Percentiles rank a stretch among this genome's conserved stretches.
Conservation (phyloP, 2,329 filamentous ascomycete genomes). For the Alternaria brassicicola region DNA sequence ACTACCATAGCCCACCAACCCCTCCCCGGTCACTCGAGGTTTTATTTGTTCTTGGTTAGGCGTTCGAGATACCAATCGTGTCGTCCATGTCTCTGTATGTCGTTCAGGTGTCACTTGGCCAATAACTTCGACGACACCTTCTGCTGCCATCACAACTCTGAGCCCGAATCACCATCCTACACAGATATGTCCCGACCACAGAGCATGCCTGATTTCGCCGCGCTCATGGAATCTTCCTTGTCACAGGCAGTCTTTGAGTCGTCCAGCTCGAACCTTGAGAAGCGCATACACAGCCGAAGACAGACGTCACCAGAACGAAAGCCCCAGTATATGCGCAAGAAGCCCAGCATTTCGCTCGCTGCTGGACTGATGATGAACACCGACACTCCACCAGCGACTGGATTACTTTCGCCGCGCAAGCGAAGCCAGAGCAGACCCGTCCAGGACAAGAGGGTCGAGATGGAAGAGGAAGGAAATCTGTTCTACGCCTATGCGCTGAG, state of each 20-base stretch:
- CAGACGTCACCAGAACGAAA: constrained; percentile 30
- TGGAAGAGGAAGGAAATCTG: constrained; percentile 25
- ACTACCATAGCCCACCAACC: constrained; percentile 17
- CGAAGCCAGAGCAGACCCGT: constrained; percentile 16
- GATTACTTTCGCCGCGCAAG: constrained; percentile 23
- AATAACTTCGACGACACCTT: constrained; percentile 18
- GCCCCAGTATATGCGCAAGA: constrained; percentile 34
- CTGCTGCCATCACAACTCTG: constrained; percentile 10
- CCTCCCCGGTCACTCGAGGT: constrained; percentile 1
- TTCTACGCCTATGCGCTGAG: constrained; percentile 47
- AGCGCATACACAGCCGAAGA: constrained; percentile 27
- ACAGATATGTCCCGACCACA: constrained; percentile 39
- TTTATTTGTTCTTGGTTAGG: constrained; percentile 10
- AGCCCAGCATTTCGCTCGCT: constrained; percentile 43
- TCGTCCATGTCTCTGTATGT: constrained; percentile 9
- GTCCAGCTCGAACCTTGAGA: constrained; percentile 32
- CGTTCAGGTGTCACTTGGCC: constrained; percentile 13
- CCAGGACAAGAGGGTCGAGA: constrained; percentile 10
- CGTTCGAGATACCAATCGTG: background rate
- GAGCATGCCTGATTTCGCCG: constrained; percentile 45
- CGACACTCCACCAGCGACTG: constrained; percentile 21
- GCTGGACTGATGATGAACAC: constrained; percentile 45
- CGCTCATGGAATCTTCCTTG: constrained; percentile 39
- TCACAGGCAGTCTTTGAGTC: constrained; percentile 21
- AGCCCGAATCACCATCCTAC: background rate